Base-by-base conservation (phyloP, 345 rosid genomes). In the Ailanthus altissimus region DNA sequence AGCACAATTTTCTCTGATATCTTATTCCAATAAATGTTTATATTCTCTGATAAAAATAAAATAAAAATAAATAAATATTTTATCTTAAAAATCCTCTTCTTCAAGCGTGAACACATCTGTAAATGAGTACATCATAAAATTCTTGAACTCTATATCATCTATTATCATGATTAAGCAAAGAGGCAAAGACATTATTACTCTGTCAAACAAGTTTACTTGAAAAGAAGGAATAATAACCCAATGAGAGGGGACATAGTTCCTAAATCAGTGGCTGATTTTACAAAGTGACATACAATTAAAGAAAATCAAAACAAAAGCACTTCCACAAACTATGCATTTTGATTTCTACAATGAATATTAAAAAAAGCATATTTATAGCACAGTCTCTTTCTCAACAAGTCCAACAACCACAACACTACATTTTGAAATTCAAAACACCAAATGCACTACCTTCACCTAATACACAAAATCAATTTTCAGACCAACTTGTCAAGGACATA, bases 371-470 rank as follows among this genome's bases (percentile, higher is more conserved):
- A 46, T 81, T 75, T 72, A 23, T 45, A 28, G n/a, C n/a, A n/a
- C n/a, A n/a, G 16, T 15, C 67, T 46, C 67, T 43, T 42, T 56
- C 15, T 23, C 67, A 73, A 73, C 76, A 43, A 23, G 2, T 23
- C n/a, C 46, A 46, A 28, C 53, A 5, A 73, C 56, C 73, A 63
- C 59, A n/a, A 43, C 78, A 62, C 16, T 20, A 36, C 72, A 74
- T 74, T 46, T 69, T n/a, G 71, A 43, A 73, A 69, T 21, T 60
- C 70, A 75, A 76, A 74, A 61, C 77, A 5, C 4, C 38, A 32
- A 32, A 32, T 15, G 7, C 70, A 47, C 58, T 36, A 62, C 70
- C 75, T 49, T 18, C 7, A 25, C 16, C 57, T 16, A 46, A 54
- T 54, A 45, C 42, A 38, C 38, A 54, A 4, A n/a, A n/a, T 2